These are phyloP conservation scores for Penicillium atrosanguineum DNA, from an alignment of 495 filamentous ascomycete species.

Conservation along the genomic window DNA sequence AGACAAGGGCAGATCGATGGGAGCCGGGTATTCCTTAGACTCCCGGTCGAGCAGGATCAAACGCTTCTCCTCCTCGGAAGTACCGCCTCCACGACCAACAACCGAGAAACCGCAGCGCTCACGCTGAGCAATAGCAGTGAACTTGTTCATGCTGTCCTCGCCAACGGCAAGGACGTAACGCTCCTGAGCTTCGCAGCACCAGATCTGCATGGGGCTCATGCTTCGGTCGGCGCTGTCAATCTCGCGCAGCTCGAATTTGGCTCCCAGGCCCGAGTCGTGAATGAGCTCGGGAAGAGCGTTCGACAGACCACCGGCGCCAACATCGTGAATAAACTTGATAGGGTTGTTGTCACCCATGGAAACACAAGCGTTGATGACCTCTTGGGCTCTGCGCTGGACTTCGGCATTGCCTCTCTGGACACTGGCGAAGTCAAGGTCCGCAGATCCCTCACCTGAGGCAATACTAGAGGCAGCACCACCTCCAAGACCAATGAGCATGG, in stretches of 20 bases:
- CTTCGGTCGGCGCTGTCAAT: constrained; percentile 84
- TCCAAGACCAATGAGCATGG: constrained; percentile 95
- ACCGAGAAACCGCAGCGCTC: constrained; percentile 94
- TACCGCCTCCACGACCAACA: constrained; percentile 72
- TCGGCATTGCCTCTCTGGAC: constrained; percentile 93
- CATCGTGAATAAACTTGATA: constrained; percentile 95
- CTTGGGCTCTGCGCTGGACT: constrained; percentile 90
- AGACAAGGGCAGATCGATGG: constrained; percentile 89
- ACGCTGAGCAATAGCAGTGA: constrained; percentile 76
- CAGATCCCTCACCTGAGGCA: constrained; percentile 80
- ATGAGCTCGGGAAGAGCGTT: constrained; percentile 93
- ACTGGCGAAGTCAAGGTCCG: constrained; percentile 91
- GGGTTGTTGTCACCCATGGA: constrained; percentile 80
- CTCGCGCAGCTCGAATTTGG: constrained; percentile 85
- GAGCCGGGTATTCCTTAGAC: constrained; percentile 68
- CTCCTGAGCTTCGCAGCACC: constrained; percentile 97
- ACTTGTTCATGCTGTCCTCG: constrained; percentile 72
- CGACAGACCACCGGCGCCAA: constrained; percentile 90
- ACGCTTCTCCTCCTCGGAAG: constrained; percentile 59
- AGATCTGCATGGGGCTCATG: constrained; percentile 94
- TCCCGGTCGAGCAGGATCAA: constrained; percentile 82
- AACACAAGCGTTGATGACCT: constrained; percentile 92
- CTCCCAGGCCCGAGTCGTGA: constrained; percentile 85
- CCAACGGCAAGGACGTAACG: constrained; percentile 87
- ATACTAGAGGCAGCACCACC: constrained; percentile 93